phyloP scores from a whole-genome alignment of 2,329 filamentous ascomycete species.

The Hymenoscyphus fraxineus region DNA sequence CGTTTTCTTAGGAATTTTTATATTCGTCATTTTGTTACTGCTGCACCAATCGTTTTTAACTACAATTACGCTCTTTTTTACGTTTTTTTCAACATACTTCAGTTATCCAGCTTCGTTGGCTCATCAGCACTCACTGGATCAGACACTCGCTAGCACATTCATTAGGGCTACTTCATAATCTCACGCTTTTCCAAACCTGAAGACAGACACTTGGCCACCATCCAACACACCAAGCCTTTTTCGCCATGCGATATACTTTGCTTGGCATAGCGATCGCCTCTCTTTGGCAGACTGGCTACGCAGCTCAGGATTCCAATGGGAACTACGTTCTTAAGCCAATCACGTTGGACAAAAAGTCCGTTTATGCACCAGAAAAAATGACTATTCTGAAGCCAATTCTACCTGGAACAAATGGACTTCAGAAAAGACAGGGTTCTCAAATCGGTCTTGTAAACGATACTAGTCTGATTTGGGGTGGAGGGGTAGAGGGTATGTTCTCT shows the following conservation, averaged over 20 bases:
- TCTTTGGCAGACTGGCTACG: background rate
- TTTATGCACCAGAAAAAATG: background rate
- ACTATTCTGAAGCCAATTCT: constrained; percentile 7
- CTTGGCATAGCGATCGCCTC: background rate
- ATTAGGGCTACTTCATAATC: background rate
- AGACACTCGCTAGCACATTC: background rate
- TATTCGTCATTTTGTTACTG: background rate
- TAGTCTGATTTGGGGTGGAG: constrained; percentile 6
- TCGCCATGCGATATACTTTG: background rate
- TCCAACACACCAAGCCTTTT: background rate
- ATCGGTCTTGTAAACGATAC: constrained; percentile 7
- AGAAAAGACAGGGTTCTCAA: background rate
- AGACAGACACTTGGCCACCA: background rate
- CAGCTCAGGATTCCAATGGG: background rate
- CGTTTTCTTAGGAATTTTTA: background rate
- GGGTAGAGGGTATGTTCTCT: background rate
- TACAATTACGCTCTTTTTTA: no score
- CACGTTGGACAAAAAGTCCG: background rate
- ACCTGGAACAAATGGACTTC: constrained; percentile 3
- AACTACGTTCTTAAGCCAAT: constrained; percentile 3
- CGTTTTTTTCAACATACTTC: no score
- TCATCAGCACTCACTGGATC: no score
- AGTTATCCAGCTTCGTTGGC: no score
- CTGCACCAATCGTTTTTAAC: background rate
- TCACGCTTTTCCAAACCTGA: background rate